Conservation (phyloP, 1,284 basidiomycete species). For the Schizophyllum amplum region DNA sequence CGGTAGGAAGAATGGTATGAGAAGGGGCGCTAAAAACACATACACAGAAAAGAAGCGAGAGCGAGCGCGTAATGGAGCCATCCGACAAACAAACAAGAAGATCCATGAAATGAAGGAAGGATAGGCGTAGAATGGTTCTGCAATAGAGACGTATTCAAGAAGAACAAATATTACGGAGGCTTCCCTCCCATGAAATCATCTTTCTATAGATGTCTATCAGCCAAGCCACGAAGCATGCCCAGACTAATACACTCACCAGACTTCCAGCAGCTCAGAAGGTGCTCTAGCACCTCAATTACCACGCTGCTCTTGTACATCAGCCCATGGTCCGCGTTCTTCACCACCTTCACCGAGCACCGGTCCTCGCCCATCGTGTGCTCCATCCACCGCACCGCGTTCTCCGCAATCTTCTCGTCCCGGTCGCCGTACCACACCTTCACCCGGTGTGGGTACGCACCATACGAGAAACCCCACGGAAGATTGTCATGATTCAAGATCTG, state of each 20-base stretch:
- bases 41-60: not conserved
- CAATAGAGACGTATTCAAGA: not conserved
- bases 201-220: not conserved
- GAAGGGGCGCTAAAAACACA: not conserved
- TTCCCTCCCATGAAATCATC: not conserved
- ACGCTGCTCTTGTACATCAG: slow-evolving; percentile 87
- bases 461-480: slow-evolving; percentile 80
- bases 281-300: slow-evolving; percentile 83
- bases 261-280: slow-evolving; percentile 53
- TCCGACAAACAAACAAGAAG: too few relatives aligned
- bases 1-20: not conserved
- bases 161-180: not conserved
- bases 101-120: not conserved
- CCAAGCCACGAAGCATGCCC: not conserved
- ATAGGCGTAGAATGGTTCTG: too few relatives aligned
- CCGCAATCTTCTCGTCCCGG: slow-evolving; percentile 86
- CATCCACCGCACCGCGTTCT: slow-evolving; percentile 87
- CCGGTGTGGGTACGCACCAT: slow-evolving; percentile 67
- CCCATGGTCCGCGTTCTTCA: slow-evolving; percentile 84
- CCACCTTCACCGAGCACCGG: slow-evolving; percentile 70
- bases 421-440: slow-evolving; percentile 92
- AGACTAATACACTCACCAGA: slow-evolving; percentile 9
- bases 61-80: not conserved
- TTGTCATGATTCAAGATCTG: slow-evolving; percentile 85
- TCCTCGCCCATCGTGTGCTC: slow-evolving; percentile 75